Base-by-base conservation (phyloP, 257 asterid genomes). In the Henckelia pumila region DNA sequence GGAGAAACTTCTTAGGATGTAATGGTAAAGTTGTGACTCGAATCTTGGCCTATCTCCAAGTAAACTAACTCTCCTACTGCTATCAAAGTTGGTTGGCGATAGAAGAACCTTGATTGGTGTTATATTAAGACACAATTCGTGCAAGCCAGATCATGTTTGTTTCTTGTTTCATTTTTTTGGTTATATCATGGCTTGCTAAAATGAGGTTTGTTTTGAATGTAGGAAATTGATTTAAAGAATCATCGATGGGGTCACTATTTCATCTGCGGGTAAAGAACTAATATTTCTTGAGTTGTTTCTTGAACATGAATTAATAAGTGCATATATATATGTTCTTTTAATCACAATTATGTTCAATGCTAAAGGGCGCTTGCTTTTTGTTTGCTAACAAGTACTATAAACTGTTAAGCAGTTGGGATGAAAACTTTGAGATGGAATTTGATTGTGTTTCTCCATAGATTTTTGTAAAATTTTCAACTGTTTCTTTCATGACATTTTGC, bases 181-280 rank as follows among this genome's bases (percentile, higher is more conserved):
- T n/a, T n/a, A 35, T 35, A 10, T 35, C 44, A 35, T 35, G 44
- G 44, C 44, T 10, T 35, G 44, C 9, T 35, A 35, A 35, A 60
- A 11, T n/a, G 40, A 49, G 24, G 50, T 7, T 22, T 19, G 1
- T 69, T 26, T 70, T 69, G 24, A 6, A 61, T 74, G 64, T 91
- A 91, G 97, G 97, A 88, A 71, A 82, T 91, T 74, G 96, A 91
- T 75, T 74, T 88, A 81, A 88, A 86, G 86, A 82, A 85, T 81
- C 97, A 85, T 78, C 82, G 69, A 75, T 91, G 97, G 97, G 95
- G 95, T 72, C 93, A 91, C 78, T 91, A 91, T 73, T 92, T 92
- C 81, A 79, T 92, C 76, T 92, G 98, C 59, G 98, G 96, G 98
- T 89, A 83, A 62, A 92, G n/a, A 35, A 57, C 74, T 65, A 60